phyloP scores from a whole-genome alignment of 768 basidiomycete genomes.

The Termitomyces sp. region DNA sequence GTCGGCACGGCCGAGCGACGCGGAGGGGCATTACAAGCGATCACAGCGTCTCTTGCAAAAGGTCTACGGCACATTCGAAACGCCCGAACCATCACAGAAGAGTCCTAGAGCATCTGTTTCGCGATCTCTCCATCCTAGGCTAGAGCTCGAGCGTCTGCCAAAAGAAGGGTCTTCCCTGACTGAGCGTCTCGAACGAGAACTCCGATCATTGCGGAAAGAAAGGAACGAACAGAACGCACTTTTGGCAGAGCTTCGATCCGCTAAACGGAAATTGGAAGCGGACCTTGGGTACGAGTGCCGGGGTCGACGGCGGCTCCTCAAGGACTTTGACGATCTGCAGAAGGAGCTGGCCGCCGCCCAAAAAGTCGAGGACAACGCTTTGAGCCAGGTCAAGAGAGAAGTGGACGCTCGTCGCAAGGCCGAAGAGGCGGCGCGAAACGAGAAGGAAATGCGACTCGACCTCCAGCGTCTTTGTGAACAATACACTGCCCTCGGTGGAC shows the following conservation, averaged over 20 bases:
- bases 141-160: neutral
- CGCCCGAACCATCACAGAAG: neutral
- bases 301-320: constrained; percentile 30
- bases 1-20: constrained; percentile 12
- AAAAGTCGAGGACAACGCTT: constrained; percentile 23
- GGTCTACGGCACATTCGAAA: constrained; percentile 33
- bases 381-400: constrained; percentile 26
- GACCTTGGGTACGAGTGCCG: constrained; percentile 27
- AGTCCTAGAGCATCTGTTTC: neutral
- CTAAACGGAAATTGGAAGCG: constrained; percentile 43
- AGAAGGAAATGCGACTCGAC: constrained; percentile 17
- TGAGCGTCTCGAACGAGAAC: constrained; percentile 27
- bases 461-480: constrained; percentile 7
- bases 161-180: neutral
- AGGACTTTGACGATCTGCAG: constrained; percentile 25
- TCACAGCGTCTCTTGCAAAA: constrained; percentile 42
- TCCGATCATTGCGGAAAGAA: constrained; percentile 31
- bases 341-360: constrained; percentile 25
- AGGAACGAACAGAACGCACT: constrained; percentile 20
- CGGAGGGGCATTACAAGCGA: constrained; percentile 30
- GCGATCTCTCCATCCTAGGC: neutral
- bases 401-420: constrained; percentile 61
- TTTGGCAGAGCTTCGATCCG: constrained; percentile 25
- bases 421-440: constrained; percentile 50
- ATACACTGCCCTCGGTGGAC: constrained; percentile 4